These are phyloP conservation scores for Heliamphora pulchella DNA, from an alignment of 179 eudicot genomes.

Conservation along the genomic window DNA sequence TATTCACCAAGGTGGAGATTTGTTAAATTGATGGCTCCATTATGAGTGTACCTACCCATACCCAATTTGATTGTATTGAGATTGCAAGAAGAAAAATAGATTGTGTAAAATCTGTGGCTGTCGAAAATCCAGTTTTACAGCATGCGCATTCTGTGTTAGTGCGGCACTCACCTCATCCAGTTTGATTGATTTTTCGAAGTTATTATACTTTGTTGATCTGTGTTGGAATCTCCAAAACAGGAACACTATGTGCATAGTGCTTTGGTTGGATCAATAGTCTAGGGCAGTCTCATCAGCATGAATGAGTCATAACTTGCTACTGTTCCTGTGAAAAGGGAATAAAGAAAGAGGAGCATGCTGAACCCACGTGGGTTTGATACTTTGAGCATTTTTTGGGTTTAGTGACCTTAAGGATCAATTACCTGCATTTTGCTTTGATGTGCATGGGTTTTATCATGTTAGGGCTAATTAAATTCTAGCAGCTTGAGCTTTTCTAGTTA, in stretches of 20 bases:
- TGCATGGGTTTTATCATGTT: not conserved
- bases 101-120: not conserved
- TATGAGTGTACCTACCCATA: too few relatives aligned
- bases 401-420: not conserved
- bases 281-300: not conserved
- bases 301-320: not conserved
- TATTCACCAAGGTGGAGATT: too few relatives aligned
- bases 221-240: constrained; percentile 1
- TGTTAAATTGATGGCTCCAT: too few relatives aligned
- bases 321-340: not conserved
- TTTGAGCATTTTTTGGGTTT: not conserved
- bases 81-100: not conserved
- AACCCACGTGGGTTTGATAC: not conserved
- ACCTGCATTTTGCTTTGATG: not conserved
- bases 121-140: not conserved
- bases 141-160: not conserved
- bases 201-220: not conserved
- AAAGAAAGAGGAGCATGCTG: not conserved
- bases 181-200: not conserved
- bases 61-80: too few relatives aligned
- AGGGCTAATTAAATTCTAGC: not conserved
- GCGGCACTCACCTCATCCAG: not conserved
- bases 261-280: not conserved
- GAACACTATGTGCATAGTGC: not conserved
- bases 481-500: not conserved